A percentile compares a stretch with the other conserved stretches of the same genome.
These are phyloP conservation scores for button mushroom (Agaricus bisporus) DNA, from an alignment of 768 basidiomycete species.

Conservation along the genomic window DNA sequence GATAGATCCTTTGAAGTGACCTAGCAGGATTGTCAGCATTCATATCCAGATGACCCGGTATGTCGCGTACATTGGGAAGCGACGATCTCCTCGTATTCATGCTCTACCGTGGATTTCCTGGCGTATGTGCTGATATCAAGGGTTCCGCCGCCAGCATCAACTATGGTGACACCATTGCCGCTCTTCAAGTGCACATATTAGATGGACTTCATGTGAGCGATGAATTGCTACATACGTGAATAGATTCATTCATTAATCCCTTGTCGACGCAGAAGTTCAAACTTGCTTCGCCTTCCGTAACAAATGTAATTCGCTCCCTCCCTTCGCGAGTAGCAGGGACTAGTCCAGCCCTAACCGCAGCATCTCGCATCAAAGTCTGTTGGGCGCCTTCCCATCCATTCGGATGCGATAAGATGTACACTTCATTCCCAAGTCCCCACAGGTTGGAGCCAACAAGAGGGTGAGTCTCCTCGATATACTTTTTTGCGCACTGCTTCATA, in stretches of 20 bases:
- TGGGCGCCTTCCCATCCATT: constrained; percentile 53
- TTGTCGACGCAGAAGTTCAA: constrained; percentile 37
- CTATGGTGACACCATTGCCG: constrained; percentile 41
- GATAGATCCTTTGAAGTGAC: constrained; percentile 38
- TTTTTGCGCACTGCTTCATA: constrained; percentile 28
- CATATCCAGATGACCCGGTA: not conserved
- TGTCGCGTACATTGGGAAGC: constrained; percentile 27
- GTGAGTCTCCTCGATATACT: constrained; percentile 33
- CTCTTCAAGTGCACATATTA: constrained; percentile 19
- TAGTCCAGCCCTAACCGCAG: constrained; percentile 40
- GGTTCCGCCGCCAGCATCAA: constrained; percentile 61
- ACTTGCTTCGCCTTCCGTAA: constrained; percentile 53
- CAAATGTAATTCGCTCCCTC: constrained; percentile 35
- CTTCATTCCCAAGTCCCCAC: constrained; percentile 20
- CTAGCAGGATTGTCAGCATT: constrained; percentile 16
- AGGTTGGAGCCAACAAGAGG: constrained; percentile 26
- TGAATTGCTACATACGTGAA: not conserved
- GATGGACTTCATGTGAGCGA: not conserved
- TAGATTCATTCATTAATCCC: constrained; percentile 8
- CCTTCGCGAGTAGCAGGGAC: constrained; percentile 24
- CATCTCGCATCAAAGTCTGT: constrained; percentile 41
- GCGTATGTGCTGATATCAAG: constrained; percentile 53
- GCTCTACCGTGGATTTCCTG: constrained; percentile 19
- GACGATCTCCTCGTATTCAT: constrained; percentile 35
- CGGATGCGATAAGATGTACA: constrained; percentile 42